Evolutionary conservation across 306 rosid genomes (phyloP).

Genomic region (Ormosia emarginata): DNA sequence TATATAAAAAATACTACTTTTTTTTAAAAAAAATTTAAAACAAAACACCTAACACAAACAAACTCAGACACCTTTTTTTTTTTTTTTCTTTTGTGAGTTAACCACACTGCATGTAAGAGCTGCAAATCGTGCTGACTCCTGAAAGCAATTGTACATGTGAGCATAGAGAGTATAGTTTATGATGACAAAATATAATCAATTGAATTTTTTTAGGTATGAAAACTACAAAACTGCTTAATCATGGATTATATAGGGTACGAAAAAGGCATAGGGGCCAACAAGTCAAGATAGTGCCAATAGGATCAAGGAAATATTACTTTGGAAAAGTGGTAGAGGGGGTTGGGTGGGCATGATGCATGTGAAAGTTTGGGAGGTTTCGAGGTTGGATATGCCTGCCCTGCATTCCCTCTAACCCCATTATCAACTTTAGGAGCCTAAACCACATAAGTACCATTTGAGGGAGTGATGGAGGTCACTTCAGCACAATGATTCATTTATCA

Average conservation of each 20-base stretch:
- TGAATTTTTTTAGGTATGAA: not conserved
- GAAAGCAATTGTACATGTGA: not conserved
- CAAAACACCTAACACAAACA: not conserved
- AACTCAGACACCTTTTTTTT: not conserved
- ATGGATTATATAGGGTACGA: not conserved
- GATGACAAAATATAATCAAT: not conserved
- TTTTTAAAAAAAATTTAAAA: not conserved
- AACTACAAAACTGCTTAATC: not conserved
- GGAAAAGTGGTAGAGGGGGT: slow-evolving; percentile 18
- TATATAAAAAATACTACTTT: not conserved
- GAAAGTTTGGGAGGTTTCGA: slow-evolving; percentile 21
- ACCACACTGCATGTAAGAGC: not conserved
- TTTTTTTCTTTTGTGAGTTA: not conserved
- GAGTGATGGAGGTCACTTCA: slow-evolving; percentile 46
- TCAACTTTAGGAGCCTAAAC: slow-evolving; percentile 23
- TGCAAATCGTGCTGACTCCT: not conserved
- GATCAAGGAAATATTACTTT: slow-evolving; percentile 9
- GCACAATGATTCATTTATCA: slow-evolving; percentile 48
- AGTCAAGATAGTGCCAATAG: slow-evolving; percentile 2
- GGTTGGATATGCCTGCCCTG: slow-evolving; percentile 17
- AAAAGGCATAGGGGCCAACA: slow-evolving; percentile 6
- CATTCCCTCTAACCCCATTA: slow-evolving; percentile 22
- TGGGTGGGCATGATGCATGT: slow-evolving; percentile 29
- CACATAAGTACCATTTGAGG: slow-evolving; percentile 27
- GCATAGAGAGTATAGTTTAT: not conserved